Evolutionary conservation across 78 protist genomes (phyloP).

Genomic region (Planoprotostelium fungivorum): DNA sequence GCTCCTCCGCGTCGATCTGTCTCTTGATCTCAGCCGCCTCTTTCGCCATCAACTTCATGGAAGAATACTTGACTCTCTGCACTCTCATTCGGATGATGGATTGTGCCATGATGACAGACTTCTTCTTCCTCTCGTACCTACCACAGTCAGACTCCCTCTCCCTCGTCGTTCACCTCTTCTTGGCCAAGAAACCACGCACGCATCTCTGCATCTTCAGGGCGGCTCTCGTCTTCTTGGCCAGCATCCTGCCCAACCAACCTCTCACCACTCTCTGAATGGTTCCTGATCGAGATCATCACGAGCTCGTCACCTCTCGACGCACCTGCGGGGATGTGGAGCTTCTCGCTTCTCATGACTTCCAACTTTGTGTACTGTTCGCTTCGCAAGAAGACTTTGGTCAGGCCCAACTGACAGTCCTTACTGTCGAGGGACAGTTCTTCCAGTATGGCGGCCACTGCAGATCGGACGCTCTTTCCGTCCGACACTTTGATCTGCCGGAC

Average conservation of each 20-base stretch:
- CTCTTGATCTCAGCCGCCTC: neutral
- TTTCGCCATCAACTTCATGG: neutral
- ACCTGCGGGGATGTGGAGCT: constrained; percentile 5
- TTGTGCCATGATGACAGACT: neutral
- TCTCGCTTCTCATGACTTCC: constrained; percentile 31
- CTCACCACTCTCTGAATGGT: neutral
- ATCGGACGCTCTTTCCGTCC: constrained; percentile 9
- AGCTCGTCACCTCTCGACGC: no score
- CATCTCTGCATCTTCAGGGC: neutral
- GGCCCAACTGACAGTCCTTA: constrained; percentile 47
- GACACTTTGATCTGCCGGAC: constrained; percentile 6
- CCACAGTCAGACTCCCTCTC: neutral
- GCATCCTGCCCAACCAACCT: neutral
- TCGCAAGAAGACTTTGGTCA: constrained; percentile 49
- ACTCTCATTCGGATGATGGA: neutral
- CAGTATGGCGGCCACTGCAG: constrained; percentile 1
- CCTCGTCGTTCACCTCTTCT: neutral
- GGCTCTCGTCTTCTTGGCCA: neutral
- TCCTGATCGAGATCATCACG: no score
- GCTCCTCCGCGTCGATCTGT: neutral
- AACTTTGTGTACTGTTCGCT: constrained; percentile 27
- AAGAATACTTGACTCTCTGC: neutral
- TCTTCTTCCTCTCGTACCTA: neutral
- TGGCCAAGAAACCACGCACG: neutral
- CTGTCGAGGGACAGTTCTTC: neutral